These are phyloP conservation scores for Globisporangium camurandrum DNA, from an alignment of 352 stramenopile genomes.

Conservation along the genomic window DNA sequence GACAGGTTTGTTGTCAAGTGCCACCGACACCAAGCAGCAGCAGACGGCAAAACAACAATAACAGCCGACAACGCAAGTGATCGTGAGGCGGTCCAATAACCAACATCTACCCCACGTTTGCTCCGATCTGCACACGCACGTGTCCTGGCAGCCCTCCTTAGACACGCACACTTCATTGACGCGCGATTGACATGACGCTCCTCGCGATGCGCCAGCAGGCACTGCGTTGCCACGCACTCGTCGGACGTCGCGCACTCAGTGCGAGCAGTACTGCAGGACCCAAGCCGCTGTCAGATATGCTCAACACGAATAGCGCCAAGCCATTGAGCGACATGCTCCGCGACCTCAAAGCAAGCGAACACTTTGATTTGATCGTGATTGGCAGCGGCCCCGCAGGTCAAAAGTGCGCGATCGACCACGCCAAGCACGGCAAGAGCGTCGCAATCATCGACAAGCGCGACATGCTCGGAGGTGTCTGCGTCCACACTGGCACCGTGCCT, in stretches of 20 bases:
- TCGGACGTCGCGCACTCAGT: neutral
- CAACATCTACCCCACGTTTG: no score
- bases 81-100: no score
- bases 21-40: no score
- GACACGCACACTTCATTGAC: no score
- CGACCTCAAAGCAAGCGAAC: conserved; percentile 76
- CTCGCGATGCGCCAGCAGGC: conserved; percentile 7
- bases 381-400: conserved; percentile 82
- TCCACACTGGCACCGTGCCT: conserved; percentile 86
- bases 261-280: no score
- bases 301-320: conserved; percentile 2
- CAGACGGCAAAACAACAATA: no score
- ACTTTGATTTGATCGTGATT: conserved; percentile 88
- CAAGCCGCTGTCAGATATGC: no score
- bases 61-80: no score
- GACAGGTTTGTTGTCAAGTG: no score
- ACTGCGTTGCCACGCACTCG: neutral
- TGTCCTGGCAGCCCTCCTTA: no score
- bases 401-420: conserved; percentile 87
- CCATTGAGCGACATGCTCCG: conserved; percentile 60
- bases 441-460: conserved; percentile 86
- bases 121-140: no score
- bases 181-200: no score
- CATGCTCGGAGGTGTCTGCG: conserved; percentile 84
- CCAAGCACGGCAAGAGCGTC: conserved; percentile 78